Evolutionary conservation across 2,329 filamentous ascomycete genomes (phyloP).

Genomic region (Diaporthe caulivora): DNA sequence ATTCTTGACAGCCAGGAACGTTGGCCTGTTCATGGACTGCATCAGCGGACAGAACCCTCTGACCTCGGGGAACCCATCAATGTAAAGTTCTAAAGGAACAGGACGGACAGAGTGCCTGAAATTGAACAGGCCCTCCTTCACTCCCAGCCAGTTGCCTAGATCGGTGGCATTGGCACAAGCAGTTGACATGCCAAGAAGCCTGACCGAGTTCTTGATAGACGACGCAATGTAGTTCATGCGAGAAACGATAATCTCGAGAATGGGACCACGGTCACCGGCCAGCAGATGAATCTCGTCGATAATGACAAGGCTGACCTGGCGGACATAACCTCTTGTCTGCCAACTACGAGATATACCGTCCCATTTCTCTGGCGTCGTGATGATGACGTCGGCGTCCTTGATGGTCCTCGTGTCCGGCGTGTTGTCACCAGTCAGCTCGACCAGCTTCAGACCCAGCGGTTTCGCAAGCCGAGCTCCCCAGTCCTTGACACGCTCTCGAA

Average conservation of each 20-base stretch:
- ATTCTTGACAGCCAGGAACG: constrained; percentile 94
- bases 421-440: constrained; percentile 97
- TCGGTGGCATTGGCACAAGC: constrained; percentile 97
- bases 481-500: constrained; percentile 95
- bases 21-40: constrained; percentile 99
- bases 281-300: constrained; percentile 98
- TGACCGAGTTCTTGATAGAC: constrained; percentile 88
- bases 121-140: constrained; percentile 96
- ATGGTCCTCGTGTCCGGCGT: constrained; percentile 97
- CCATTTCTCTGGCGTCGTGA: constrained; percentile 99
- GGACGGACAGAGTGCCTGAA: constrained; percentile 97
- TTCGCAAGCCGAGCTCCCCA: constrained; percentile 87
- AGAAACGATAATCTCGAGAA: constrained; percentile 95
- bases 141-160: constrained; percentile 95
- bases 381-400: constrained; percentile 95
- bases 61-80: constrained; percentile 96
- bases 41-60: constrained; percentile 96
- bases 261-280: constrained; percentile 96
- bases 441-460: constrained; percentile 88
- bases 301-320: constrained; percentile 94
- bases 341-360: constrained; percentile 99
- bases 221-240: constrained; percentile 99
- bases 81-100: constrained; percentile 95
- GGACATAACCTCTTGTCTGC: constrained; percentile 97
- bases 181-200: constrained; percentile 98